Evolutionary conservation across 768 basidiomycete species (phyloP).

Genomic region (Leccinum rimulosum): DNA sequence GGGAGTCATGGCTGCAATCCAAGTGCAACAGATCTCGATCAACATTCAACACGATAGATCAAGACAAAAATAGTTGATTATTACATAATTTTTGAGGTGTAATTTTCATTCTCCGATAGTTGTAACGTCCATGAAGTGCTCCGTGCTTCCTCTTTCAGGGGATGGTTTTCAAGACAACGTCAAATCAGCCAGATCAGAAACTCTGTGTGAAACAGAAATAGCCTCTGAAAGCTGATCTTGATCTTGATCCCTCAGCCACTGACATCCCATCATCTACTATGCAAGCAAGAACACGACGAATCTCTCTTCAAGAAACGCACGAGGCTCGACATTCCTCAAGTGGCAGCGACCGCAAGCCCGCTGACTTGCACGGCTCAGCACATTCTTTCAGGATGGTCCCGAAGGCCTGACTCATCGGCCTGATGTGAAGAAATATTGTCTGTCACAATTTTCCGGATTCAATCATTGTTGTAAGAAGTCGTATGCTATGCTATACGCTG

Average conservation of each 20-base stretch:
- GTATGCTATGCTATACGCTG: not conserved
- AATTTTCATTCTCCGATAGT: not conserved
- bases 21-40: too few relatives aligned
- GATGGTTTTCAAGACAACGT: not conserved
- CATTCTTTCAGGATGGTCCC: not conserved
- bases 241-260: not conserved
- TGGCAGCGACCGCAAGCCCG: not conserved
- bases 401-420: not conserved
- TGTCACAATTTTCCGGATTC: not conserved
- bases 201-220: not conserved
- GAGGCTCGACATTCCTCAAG: not conserved
- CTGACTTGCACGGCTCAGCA: not conserved
- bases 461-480: not conserved
- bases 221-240: not conserved
- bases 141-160: not conserved
- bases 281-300: not conserved
- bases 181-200: not conserved
- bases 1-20: too few relatives aligned
- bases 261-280: not conserved
- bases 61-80: too few relatives aligned
- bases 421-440: not conserved
- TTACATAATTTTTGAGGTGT: too few relatives aligned
- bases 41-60: too few relatives aligned
- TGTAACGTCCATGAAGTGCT: too few relatives aligned
- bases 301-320: not conserved